Evolutionary conservation across 2,329 filamentous ascomycete species (phyloP).

Genomic region (Neonectria neomacrospora): DNA sequence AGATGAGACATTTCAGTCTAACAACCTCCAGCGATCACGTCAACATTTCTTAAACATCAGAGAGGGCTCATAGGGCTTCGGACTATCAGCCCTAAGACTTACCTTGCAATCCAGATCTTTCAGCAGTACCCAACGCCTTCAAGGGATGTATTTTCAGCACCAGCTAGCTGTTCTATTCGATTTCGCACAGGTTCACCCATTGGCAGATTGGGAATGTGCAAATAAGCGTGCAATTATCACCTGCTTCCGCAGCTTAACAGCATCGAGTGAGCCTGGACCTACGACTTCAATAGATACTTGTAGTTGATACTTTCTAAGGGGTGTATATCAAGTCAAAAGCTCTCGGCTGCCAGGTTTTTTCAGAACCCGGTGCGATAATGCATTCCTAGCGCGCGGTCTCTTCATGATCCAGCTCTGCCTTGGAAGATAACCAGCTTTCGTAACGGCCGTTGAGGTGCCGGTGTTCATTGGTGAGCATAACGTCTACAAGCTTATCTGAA

Average conservation of each 20-base stretch:
- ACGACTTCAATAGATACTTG: not conserved
- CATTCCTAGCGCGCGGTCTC: not conserved
- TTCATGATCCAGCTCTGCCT: not conserved
- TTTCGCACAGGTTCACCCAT: no score
- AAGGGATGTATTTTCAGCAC: no score
- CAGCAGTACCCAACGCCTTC: slow-evolving; percentile 7
- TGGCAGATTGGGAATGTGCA: no score
- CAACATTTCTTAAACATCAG: not conserved
- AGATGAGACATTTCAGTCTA: not conserved
- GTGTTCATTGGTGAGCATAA: not conserved
- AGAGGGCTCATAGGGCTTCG: not conserved
- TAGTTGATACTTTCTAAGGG: not conserved
- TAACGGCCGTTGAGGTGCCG: no score
- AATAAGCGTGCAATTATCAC: no score
- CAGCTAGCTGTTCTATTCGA: no score
- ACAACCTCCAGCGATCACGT: not conserved
- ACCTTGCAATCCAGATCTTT: slow-evolving; percentile 5
- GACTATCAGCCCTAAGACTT: not conserved
- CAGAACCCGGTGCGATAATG: not conserved
- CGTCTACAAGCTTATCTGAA: not conserved
- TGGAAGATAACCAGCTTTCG: no score
- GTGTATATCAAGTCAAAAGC: no score
- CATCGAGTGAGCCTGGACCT: no score
- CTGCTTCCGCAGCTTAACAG: no score
- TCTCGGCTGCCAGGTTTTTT: not conserved